Conservation (phyloP, 306 rosid genomes). For the Gleditsia sinensis region DNA sequence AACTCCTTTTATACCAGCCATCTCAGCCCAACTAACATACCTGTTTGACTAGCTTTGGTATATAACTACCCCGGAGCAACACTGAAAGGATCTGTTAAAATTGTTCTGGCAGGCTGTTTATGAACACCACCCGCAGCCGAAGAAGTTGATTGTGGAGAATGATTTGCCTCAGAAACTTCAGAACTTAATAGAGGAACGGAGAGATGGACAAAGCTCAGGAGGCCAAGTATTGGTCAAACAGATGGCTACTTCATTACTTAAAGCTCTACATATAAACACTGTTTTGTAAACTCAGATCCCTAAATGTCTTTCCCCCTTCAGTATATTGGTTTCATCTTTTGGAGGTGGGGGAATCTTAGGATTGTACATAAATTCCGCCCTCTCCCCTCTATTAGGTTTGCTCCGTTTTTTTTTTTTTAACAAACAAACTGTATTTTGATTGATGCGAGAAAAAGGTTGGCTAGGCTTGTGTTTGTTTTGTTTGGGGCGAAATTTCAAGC, state of each 20-base stretch:
- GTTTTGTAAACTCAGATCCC: conserved; percentile 66
- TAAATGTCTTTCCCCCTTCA: conserved; percentile 8
- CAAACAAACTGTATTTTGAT: no score
- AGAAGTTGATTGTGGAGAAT: conserved; percentile 97
- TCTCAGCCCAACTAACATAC: no score
- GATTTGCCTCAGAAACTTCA: conserved; percentile 96
- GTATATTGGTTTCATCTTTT: no score
- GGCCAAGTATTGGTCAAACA: conserved; percentile 96
- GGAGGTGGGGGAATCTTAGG: no score
- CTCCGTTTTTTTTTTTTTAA: no score
- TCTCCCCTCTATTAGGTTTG: no score
- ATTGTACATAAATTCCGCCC: no score
- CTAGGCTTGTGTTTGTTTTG: no score
- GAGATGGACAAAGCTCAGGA: conserved; percentile 88
- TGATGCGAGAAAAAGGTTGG: no score
- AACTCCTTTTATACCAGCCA: no score
- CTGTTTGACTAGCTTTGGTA: no score
- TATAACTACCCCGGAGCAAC: not conserved
- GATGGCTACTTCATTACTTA: conserved; percentile 96
- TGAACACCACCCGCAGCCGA: conserved; percentile 98
- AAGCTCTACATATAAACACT: conserved; percentile 96
- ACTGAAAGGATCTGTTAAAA: not conserved
- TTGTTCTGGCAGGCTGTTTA: conserved; percentile 77
- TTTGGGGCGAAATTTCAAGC: no score
- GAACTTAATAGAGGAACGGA: conserved; percentile 87